A percentile compares a stretch with the other conserved stretches of the same genome.
These are phyloP conservation scores for Botryotinia convoluta DNA, from an alignment of 2,329 filamentous ascomycete genomes.

Conservation along the genomic window DNA sequence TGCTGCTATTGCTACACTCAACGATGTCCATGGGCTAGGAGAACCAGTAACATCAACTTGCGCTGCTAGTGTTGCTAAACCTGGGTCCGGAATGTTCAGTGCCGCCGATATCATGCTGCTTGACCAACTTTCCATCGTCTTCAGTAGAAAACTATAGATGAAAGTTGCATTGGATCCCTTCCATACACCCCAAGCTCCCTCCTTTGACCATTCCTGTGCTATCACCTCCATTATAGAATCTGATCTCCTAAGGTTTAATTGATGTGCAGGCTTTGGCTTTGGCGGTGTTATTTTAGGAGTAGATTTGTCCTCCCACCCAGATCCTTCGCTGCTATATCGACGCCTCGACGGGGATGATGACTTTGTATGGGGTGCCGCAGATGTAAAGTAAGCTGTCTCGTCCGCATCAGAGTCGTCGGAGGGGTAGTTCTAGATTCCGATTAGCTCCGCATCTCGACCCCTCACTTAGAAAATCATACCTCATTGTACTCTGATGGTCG, in stretches of 20 bases:
- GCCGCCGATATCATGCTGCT: constrained; percentile 86
- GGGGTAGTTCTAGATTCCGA: constrained; percentile 40
- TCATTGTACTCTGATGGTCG: constrained; percentile 28
- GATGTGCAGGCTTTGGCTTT: constrained; percentile 48
- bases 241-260: constrained; percentile 67
- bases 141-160: constrained; percentile 81
- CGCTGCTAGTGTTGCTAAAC: constrained; percentile 49
- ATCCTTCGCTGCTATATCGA: constrained; percentile 24
- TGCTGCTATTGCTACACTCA: constrained; percentile 66
- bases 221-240: constrained; percentile 86
- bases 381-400: constrained; percentile 82
- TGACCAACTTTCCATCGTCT: constrained; percentile 88
- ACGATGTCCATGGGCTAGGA: constrained; percentile 75
- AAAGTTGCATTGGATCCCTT: constrained; percentile 92
- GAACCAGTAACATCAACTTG: constrained; percentile 69
- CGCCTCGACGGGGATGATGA: constrained; percentile 41
- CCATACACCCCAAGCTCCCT: constrained; percentile 90
- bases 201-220: constrained; percentile 82
- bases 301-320: constrained; percentile 28
- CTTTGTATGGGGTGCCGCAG: constrained; percentile 45
- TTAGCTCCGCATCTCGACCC: constrained; percentile 23
- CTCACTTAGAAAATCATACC: constrained; percentile 25
- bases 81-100: constrained; percentile 83
- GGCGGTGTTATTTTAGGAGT: constrained; percentile 38
- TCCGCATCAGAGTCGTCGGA: constrained; percentile 72